Percentiles rank a stretch among this genome's conserved stretches.
These are phyloP conservation scores for Naganishia onofrii DNA, from an alignment of 768 basidiomycete genomes.

Conservation along the genomic window DNA sequence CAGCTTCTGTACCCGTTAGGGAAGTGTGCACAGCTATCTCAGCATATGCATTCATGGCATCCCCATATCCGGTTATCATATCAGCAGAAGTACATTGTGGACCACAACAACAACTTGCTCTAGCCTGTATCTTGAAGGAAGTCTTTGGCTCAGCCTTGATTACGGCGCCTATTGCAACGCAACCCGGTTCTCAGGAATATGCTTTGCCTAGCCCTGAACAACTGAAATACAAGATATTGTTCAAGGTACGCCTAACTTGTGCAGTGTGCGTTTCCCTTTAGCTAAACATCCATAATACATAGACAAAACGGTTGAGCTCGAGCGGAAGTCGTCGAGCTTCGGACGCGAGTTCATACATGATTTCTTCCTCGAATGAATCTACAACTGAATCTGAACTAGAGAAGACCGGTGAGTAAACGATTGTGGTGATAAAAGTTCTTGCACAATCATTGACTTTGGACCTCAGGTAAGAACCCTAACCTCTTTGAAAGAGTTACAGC, in stretches of 20 bases:
- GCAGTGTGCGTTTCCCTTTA: background rate
- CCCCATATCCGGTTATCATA: constrained; percentile 87
- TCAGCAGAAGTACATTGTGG: constrained; percentile 89
- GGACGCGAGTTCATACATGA: background rate
- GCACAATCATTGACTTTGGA: background rate
- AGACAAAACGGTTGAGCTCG: constrained; percentile 24
- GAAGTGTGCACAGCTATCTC: constrained; percentile 78
- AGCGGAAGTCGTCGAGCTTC: background rate
- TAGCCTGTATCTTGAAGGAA: constrained; percentile 70
- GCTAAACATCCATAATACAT: background rate
- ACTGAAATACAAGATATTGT: constrained; percentile 70
- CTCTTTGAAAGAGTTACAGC: constrained; percentile 27
- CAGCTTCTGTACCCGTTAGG: constrained; percentile 73
- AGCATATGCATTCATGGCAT: constrained; percentile 85
- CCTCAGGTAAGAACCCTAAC: background rate
- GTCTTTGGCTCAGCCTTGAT: constrained; percentile 63
- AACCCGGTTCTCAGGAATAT: constrained; percentile 43
- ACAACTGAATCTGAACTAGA: constrained; percentile 26
- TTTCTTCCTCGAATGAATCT: constrained; percentile 23
- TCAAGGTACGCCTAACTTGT: constrained; percentile 63
- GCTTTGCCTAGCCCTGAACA: constrained; percentile 83
- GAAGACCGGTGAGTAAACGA: background rate
- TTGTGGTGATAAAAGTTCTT: background rate
- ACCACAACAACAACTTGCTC: constrained; percentile 70
- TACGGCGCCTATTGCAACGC: constrained; percentile 53